phyloP scores from a whole-genome alignment of 345 rosid species.

The Linum lewisii region DNA sequence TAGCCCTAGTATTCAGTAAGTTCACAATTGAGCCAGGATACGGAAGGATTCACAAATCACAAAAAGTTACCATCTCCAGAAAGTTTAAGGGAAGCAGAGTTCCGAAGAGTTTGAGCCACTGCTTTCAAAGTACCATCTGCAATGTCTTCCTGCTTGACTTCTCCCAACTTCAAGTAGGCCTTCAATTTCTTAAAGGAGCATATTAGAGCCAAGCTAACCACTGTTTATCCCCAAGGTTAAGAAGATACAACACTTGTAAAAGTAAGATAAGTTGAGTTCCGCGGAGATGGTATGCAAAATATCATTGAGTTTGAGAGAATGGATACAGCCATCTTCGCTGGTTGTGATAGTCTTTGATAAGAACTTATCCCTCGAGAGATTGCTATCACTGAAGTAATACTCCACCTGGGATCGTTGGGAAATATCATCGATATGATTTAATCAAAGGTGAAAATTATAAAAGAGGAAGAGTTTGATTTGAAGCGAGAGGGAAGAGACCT shows the following conservation, averaged over 20 bases:
- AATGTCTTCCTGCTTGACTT: slow-evolving; percentile 57
- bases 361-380: slow-evolving; percentile 73
- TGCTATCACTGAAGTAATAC: slow-evolving; percentile 93
- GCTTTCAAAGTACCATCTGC: slow-evolving; percentile 63
- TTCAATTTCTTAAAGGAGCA: slow-evolving; percentile 91
- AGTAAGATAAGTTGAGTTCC: background rate
- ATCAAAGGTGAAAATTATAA: background rate
- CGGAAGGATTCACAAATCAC: background rate
- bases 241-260: background rate
- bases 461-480: background rate
- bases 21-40: background rate
- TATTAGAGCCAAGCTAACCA: slow-evolving; percentile 81
- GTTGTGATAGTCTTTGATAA: slow-evolving; percentile 50
- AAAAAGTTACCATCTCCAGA: slow-evolving; percentile 74
- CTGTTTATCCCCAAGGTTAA: slow-evolving; percentile 34
- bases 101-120: slow-evolving; percentile 72
- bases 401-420: slow-evolving; percentile 52
- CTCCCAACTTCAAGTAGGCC: slow-evolving; percentile 53
- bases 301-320: background rate
- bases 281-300: no score
- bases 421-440: background rate
- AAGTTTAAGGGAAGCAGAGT: slow-evolving; percentile 59
- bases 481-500: slow-evolving; percentile 32
- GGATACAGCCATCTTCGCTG: slow-evolving; percentile 80
- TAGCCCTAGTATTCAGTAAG: no score